Conservation (phyloP, 2,329 filamentous ascomycete genomes). For the Orbilia quercus region DNA sequence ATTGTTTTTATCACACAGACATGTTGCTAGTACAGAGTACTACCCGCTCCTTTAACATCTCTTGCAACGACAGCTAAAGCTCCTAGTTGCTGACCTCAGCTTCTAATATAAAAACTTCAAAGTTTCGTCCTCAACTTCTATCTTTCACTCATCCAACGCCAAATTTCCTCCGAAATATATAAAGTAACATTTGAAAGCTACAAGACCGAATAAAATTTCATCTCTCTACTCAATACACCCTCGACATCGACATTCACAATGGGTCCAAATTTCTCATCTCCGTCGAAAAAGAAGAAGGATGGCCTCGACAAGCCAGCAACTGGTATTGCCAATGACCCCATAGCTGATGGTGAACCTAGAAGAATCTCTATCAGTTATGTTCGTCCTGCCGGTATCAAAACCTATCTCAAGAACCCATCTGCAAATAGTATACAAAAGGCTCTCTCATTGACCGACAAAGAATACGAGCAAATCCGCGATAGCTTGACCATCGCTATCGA, state of each 20-base stretch:
- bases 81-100: too few species aligned
- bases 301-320: not conserved
- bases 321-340: not conserved
- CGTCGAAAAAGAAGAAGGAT: slow-evolving; percentile 1
- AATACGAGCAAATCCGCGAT: slow-evolving; percentile 26
- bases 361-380: slow-evolving; percentile 16
- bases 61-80: too few species aligned
- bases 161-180: too few species aligned
- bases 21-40: too few species aligned
- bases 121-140: too few species aligned
- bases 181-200: too few species aligned
- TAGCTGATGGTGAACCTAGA: not conserved
- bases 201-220: too few species aligned
- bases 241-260: not conserved
- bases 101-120: too few species aligned
- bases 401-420: slow-evolving; percentile 28
- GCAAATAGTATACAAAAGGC: slow-evolving; percentile 16
- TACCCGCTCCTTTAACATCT: too few species aligned
- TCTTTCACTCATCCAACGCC: too few species aligned
- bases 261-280: not conserved
- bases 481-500: slow-evolving; percentile 9
- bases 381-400: slow-evolving; percentile 1
- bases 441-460: slow-evolving; percentile 23
- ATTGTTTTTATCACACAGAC: too few species aligned
- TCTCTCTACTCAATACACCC: too few species aligned